Percentiles rank a stretch among this genome's conserved stretches.
These are phyloP conservation scores for Diaporthe citri DNA, from an alignment of 2,329 filamentous ascomycete genomes.

Conservation along the genomic window DNA sequence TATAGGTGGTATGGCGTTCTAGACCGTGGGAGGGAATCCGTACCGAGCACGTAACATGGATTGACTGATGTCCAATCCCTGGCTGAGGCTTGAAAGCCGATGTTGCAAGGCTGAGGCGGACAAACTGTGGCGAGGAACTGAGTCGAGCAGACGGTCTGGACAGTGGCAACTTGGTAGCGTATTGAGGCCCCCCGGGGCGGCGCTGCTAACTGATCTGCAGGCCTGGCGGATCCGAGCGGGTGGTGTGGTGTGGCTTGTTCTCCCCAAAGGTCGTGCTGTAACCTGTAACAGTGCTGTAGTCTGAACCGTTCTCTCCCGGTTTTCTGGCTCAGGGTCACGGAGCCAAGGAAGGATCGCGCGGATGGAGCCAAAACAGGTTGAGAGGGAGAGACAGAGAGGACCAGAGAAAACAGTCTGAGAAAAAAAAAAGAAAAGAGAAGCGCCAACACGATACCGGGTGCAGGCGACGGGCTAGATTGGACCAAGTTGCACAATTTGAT, in stretches of 20 bases:
- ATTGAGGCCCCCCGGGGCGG: neutral
- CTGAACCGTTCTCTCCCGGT: neutral
- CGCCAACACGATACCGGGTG: neutral
- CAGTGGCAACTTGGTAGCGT: conserved; percentile 17
- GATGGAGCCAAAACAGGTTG: neutral
- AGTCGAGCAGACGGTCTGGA: neutral
- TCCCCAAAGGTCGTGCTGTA: neutral
- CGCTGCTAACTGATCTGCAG: conserved; percentile 25
- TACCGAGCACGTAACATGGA: conserved; percentile 29
- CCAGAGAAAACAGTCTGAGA: neutral
- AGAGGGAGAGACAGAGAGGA: neutral
- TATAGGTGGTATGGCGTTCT: conserved; percentile 31
- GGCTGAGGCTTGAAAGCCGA: conserved; percentile 34
- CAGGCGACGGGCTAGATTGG: conserved; percentile 10
- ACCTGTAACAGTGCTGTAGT: neutral
- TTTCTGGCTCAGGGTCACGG: neutral
- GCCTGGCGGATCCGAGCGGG: conserved; percentile 18
- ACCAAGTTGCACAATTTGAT: conserved; percentile 30
- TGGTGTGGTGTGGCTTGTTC: conserved; percentile 6
- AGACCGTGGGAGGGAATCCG: conserved; percentile 32
- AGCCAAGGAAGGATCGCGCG: neutral
- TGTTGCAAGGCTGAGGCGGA: conserved; percentile 22
- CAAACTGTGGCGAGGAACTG: conserved; percentile 36
- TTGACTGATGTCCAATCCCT: conserved; percentile 38
- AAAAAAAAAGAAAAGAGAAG: neutral